Evolutionary conservation across 176 grass and related monocot species (phyloP).

Genomic region (Stipa capillata): DNA sequence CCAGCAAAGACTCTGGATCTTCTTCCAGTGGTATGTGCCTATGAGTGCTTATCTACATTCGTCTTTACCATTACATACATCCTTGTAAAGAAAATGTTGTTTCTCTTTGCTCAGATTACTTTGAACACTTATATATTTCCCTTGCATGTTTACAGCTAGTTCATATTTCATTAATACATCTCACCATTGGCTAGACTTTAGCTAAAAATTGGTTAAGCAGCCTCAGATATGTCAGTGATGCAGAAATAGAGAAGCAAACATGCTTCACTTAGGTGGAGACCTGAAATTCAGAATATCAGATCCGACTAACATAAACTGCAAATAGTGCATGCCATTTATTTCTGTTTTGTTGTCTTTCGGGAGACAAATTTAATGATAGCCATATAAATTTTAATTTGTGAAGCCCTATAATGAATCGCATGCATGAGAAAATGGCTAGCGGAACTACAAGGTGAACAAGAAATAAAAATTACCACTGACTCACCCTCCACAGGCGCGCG

Average conservation of each 20-base stretch:
- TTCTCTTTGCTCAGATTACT: conserved; percentile 7
- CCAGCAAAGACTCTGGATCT: conserved; percentile 68
- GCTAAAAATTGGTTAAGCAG: background rate
- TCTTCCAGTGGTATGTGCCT: conserved; percentile 78
- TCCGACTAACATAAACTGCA: background rate
- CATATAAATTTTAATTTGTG: background rate
- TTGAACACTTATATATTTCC: background rate
- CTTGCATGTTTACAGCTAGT: background rate
- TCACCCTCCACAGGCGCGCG: no score
- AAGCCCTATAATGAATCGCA: no score
- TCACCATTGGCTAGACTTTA: background rate
- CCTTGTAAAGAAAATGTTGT: background rate
- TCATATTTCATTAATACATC: background rate
- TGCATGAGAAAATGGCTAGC: no score
- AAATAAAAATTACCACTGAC: no score
- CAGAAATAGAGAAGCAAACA: no score
- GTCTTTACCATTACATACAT: background rate
- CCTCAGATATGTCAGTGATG: no score
- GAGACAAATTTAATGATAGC: background rate
- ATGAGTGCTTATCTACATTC: background rate
- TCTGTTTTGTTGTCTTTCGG: background rate
- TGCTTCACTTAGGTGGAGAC: background rate
- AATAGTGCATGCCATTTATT: background rate
- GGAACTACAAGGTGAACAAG: no score
- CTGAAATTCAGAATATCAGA: background rate